Percentiles rank a stretch among this genome's conserved stretches.
phyloP scores from a whole-genome alignment of 2,329 filamentous ascomycete species.

The Coniochaeta sp. region DNA sequence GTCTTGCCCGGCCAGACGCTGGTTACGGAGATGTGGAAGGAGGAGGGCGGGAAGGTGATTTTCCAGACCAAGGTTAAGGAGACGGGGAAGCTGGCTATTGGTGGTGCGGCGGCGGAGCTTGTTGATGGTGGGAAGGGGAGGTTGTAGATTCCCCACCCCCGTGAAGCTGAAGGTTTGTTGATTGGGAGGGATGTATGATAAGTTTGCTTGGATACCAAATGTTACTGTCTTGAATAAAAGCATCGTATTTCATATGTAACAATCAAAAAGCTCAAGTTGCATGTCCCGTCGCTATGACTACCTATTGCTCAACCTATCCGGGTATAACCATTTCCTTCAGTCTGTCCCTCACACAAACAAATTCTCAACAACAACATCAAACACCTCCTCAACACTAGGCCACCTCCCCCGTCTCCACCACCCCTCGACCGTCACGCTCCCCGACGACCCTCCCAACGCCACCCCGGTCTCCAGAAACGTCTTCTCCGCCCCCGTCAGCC shows the following conservation, averaged over 20 bases:
- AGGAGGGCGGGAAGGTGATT: conserved; percentile 68
- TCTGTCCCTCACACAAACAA: conserved; percentile 26
- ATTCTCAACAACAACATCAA: conserved; percentile 38
- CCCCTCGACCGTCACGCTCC: conserved; percentile 21
- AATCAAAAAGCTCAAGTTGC: too few relatives aligned
- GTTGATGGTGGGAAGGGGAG: conserved; percentile 19
- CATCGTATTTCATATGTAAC: too few relatives aligned
- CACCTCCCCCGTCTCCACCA: conserved; percentile 24
- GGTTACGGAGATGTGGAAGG: conserved; percentile 87
- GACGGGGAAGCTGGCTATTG: conserved; percentile 84
- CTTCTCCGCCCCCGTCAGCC: conserved; percentile 47
- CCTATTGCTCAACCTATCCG: not conserved
- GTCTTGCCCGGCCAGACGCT: conserved; percentile 86
- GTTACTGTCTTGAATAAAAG: too few relatives aligned
- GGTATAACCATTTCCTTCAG: not conserved
- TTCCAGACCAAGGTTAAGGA: conserved; percentile 90
- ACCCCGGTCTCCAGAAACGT: conserved; percentile 50
- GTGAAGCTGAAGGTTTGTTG: conserved; percentile 12
- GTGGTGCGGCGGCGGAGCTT: conserved; percentile 73
- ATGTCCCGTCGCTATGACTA: too few relatives aligned
- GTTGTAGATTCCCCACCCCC: too few relatives aligned
- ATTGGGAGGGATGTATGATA: conserved; percentile 19
- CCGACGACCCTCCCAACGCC: conserved; percentile 17
- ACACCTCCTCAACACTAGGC: conserved; percentile 34
- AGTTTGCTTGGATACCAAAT: conserved; percentile 6